A percentile compares a stretch with the other conserved stretches of the same genome.
These are phyloP conservation scores for Amauroascus verrucosus DNA, from an alignment of 2,329 filamentous ascomycete genomes.

Conservation along the genomic window DNA sequence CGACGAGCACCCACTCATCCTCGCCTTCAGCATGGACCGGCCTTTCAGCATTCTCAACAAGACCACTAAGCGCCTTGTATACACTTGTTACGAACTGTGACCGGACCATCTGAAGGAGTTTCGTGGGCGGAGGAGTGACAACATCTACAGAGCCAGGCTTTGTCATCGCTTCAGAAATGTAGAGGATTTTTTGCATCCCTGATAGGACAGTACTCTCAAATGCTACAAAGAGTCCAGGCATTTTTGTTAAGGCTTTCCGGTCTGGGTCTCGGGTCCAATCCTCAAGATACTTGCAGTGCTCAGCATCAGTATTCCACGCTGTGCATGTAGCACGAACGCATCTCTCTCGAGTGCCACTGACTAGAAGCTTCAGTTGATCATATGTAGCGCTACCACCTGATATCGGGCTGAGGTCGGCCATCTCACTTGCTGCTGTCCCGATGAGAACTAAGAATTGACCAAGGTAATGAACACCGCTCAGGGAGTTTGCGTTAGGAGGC, in stretches of 20 bases:
- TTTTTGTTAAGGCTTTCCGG: constrained; percentile 74
- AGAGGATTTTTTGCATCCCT: constrained; percentile 91
- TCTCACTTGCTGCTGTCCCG: constrained; percentile 76
- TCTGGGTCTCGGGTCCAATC: constrained; percentile 83
- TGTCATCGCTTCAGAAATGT: constrained; percentile 73
- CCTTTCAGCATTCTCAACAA: constrained; percentile 92
- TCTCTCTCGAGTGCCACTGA: constrained; percentile 70
- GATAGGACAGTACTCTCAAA: constrained; percentile 74
- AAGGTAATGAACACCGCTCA: constrained; percentile 86
- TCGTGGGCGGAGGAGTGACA: constrained; percentile 71
- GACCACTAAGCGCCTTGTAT: constrained; percentile 86
- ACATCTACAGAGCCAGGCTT: constrained; percentile 67
- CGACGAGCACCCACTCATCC: constrained; percentile 44
- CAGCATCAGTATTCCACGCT: constrained; percentile 87
- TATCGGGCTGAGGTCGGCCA: constrained; percentile 64
- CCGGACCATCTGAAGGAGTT: constrained; percentile 80
- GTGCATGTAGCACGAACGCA: constrained; percentile 76
- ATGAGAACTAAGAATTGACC: constrained; percentile 71
- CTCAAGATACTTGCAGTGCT: constrained; percentile 84
- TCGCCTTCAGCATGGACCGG: constrained; percentile 52
- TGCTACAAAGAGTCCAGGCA: constrained; percentile 75
- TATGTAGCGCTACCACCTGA: constrained; percentile 46
- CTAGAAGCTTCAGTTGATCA: constrained; percentile 65
- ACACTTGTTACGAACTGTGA: constrained; percentile 87
- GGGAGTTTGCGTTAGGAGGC: constrained; percentile 83